Percentiles rank a stretch among this genome's conserved stretches.
phyloP scores from a whole-genome alignment of 2,329 filamentous ascomycete genomes.

The Ilyonectria mors-panacis region DNA sequence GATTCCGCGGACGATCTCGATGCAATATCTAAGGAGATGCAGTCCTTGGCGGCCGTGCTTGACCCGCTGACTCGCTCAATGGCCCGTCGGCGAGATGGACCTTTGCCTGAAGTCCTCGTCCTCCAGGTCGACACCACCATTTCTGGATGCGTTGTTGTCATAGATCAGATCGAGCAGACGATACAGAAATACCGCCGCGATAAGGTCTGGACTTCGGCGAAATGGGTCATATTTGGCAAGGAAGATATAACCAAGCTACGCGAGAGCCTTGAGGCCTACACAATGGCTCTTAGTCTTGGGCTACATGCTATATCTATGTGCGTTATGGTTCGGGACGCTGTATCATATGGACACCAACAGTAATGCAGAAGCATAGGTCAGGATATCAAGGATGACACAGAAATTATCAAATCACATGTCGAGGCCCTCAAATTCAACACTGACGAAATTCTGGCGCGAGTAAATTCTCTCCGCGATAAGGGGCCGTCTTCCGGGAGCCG shows the following conservation, averaged over 20 bases:
- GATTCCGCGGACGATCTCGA: slow-evolving; percentile 7
- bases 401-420: neutral
- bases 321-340: neutral
- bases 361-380: neutral
- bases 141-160: slow-evolving; percentile 1
- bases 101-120: slow-evolving; percentile 4
- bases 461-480: slow-evolving; percentile 4
- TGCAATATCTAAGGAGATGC: slow-evolving; percentile 1
- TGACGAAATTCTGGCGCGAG: slow-evolving; percentile 9
- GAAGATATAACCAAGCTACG: slow-evolving; percentile 6
- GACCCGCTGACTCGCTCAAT: slow-evolving; percentile 6
- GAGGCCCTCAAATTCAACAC: slow-evolving; percentile 8
- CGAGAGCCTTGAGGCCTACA: slow-evolving; percentile 11
- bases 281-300: slow-evolving; percentile 10
- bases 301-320: slow-evolving; percentile 19
- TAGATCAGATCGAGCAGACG: slow-evolving; percentile 6
- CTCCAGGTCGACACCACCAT: slow-evolving; percentile 6
- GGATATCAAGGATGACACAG: slow-evolving; percentile 14
- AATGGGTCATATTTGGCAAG: slow-evolving; percentile 17
- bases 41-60: neutral
- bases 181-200: slow-evolving; percentile 13
- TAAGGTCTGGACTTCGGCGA: slow-evolving; percentile 9
- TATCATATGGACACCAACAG: neutral
- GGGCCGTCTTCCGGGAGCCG: neutral
- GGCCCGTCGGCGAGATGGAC: neutral